These are phyloP conservation scores for Orychophragmus violaceus DNA, from an alignment of 345 rosid species.

Conservation along the genomic window DNA sequence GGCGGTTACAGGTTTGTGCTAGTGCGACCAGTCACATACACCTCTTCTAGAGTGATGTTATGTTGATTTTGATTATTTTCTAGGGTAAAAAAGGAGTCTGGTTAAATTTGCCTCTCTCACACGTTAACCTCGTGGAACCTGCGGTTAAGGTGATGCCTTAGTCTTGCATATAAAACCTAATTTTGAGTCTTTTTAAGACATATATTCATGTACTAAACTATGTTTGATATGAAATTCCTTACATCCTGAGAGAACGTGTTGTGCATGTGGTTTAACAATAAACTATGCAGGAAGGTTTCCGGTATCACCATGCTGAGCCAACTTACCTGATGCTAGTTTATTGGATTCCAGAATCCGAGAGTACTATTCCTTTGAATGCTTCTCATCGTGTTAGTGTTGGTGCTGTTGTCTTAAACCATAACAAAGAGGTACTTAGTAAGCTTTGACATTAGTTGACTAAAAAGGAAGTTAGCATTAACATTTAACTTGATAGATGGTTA, in stretches of 20 bases:
- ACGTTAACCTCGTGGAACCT: constrained; percentile 59
- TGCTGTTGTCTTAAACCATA: constrained; percentile 61
- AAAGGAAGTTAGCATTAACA: neutral
- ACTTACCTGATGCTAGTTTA: constrained; percentile 70
- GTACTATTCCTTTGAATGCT: constrained; percentile 73
- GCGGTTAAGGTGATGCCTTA: constrained; percentile 53
- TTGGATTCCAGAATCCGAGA: constrained; percentile 64
- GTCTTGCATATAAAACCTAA: neutral
- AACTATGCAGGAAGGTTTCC: constrained; percentile 59
- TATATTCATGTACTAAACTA: neutral
- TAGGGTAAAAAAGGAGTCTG: constrained; percentile 81
- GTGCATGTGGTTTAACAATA: neutral
- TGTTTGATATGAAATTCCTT: neutral
- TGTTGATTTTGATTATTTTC: neutral
- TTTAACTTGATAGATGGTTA: neutral
- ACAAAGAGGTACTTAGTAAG: constrained; percentile 69
- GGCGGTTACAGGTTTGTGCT: constrained; percentile 50
- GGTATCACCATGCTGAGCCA: constrained; percentile 81
- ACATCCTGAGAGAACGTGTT: neutral
- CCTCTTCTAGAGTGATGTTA: neutral
- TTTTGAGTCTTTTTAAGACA: neutral
- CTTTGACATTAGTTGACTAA: too few species aligned
- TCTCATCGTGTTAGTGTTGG: constrained; percentile 69
- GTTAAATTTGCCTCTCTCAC: constrained; percentile 63
- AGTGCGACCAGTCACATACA: neutral